These are phyloP conservation scores for Epichloe elymi DNA, from an alignment of 2,329 filamentous ascomycete species.

Conservation along the genomic window DNA sequence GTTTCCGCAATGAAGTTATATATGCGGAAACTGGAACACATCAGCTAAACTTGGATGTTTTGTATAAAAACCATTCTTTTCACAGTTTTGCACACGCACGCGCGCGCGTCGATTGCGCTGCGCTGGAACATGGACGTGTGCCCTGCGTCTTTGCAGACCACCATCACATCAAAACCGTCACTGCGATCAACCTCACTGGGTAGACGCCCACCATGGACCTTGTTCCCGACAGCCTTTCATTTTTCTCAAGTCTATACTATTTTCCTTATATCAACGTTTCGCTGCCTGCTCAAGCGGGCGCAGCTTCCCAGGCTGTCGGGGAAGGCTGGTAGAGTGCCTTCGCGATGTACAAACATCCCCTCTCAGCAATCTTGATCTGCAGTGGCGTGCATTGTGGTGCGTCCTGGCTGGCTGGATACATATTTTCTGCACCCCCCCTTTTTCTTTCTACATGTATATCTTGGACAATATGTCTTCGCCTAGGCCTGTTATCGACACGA, in stretches of 20 bases:
- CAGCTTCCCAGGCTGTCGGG: neutral
- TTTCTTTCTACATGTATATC: constrained; percentile 8
- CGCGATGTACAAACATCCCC: constrained; percentile 12
- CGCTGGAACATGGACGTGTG: constrained; percentile 5
- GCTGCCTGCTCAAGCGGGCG: neutral
- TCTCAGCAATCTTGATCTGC: constrained; percentile 1
- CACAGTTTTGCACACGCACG: constrained; percentile 8
- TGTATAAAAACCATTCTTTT: constrained; percentile 12
- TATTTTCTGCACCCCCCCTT: constrained; percentile 6
- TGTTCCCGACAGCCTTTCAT: neutral
- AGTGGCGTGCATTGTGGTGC: constrained; percentile 7
- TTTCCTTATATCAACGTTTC: neutral
- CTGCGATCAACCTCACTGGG: constrained; percentile 7
- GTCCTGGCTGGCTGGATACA: constrained; percentile 13
- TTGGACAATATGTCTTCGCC: constrained; percentile 14
- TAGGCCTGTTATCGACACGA: neutral
- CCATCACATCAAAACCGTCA: constrained; percentile 3
- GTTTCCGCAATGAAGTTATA: neutral
- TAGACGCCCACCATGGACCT: constrained; percentile 6
- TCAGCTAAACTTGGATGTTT: constrained; percentile 7
- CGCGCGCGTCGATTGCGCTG: constrained; percentile 18
- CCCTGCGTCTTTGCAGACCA: constrained; percentile 6
- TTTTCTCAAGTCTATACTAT: neutral
- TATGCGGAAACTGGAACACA: constrained; percentile 6
- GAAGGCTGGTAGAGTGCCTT: constrained; percentile 9